A percentile compares a stretch with the other conserved stretches of the same genome.
These are phyloP conservation scores for Leccinum variicolor DNA, from an alignment of 768 basidiomycete genomes.

Conservation along the genomic window DNA sequence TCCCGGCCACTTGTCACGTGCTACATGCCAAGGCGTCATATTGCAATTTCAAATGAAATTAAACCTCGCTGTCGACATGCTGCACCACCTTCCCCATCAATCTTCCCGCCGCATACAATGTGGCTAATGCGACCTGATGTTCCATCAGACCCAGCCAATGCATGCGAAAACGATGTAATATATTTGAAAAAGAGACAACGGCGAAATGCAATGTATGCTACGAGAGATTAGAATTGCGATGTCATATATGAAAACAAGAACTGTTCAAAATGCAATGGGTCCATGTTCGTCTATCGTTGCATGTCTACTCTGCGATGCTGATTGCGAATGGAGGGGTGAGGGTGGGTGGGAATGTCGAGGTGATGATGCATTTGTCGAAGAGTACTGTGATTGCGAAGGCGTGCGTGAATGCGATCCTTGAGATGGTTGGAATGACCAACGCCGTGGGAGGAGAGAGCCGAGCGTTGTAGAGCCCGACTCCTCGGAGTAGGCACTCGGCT, in stretches of 20 bases:
- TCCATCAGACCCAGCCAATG: not conserved
- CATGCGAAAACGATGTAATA: slow-evolving; percentile 7
- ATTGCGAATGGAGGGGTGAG: slow-evolving; percentile 27
- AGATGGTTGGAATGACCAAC: slow-evolving; percentile 33
- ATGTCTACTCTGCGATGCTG: slow-evolving; percentile 28
- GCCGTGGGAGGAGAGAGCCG: slow-evolving; percentile 31
- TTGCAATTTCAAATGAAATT: not conserved
- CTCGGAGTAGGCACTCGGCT: slow-evolving; percentile 29
- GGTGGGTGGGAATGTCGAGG: slow-evolving; percentile 31
- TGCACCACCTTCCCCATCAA: not conserved
- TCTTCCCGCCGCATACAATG: slow-evolving; percentile 1
- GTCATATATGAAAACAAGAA: not conserved
- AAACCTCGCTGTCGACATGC: not conserved
- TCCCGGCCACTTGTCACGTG: not conserved
- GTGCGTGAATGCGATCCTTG: slow-evolving; percentile 27
- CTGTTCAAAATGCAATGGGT: slow-evolving; percentile 15
- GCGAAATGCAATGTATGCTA: slow-evolving; percentile 8
- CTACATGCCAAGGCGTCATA: not conserved
- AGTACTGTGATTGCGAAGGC: slow-evolving; percentile 32
- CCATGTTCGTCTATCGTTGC: slow-evolving; percentile 31
- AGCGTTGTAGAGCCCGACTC: slow-evolving; percentile 35
- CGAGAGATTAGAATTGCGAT: not conserved
- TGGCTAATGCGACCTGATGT: not conserved
- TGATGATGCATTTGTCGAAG: slow-evolving; percentile 27
- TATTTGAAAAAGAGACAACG: not conserved